Base-by-base conservation (phyloP, 2,329 filamentous ascomycete species). In the Harringtonia lauricola region DNA sequence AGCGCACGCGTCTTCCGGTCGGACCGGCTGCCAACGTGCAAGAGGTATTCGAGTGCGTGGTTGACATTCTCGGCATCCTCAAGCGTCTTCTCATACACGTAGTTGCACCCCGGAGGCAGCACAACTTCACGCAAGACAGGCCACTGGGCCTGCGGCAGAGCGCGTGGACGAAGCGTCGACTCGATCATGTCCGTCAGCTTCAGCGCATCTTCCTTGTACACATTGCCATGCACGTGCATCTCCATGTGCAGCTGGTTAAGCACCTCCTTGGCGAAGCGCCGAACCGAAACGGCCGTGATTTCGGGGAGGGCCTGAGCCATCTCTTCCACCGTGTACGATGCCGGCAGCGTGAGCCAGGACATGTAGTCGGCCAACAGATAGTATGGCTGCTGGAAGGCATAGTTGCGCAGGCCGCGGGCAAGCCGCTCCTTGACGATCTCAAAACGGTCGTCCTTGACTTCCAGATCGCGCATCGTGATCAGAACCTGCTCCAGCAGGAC, bases 141-240 rank as follows among this genome's bases (percentile, higher is more conserved):
- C 81, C 87, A 90, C 59, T 96, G 87, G 21, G 79, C 75, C 36
- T 74, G 73, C 4, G 88, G 85, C 17, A 96, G 67, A 17, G 74
- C 64, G 26, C 82, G 77, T 13, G 89, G 82, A 59, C 83, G 82
- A 38, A 98, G 64, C 1, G 76, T 86, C 7, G 73, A 78, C 59
- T 94, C 86, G 22, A 95, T 74, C 54, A 94, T 74, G 51, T 92
- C 79, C 0, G 86, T 90, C 58, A 95, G 74, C 58, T 82, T 83
- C 43, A 95, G 68, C 0, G 87, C 88, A 57, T 98, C 92, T 59
- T 94, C 87, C 64, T 89, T 94, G 68, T 94, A 88, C 44, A 98
- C 60, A 60, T 98, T 98, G 42, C 92, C 92, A 55, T 95, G 89
- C 0, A 82, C 84, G 45, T 95, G 76, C 3, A 88, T 74, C 61